Percentiles rank a stretch among this genome's conserved stretches.
Evolutionary conservation across 164 flowering plant genomes (phyloP).

Genomic region (Cinnamomum chago): DNA sequence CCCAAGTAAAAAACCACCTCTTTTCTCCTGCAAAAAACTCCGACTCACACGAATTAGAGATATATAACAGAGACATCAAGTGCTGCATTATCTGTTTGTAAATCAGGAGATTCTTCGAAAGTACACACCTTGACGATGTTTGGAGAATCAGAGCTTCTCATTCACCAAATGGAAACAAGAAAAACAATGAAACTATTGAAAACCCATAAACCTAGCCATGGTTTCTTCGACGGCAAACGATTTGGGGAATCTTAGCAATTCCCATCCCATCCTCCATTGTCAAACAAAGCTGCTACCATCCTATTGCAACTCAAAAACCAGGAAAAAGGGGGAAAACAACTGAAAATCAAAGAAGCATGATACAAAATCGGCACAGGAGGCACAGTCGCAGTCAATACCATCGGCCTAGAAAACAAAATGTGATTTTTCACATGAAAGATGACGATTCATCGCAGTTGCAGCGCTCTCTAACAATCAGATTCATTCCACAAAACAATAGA

Average conservation of each 20-base stretch:
- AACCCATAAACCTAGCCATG: background rate
- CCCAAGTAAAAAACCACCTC: background rate
- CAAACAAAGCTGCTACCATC: background rate
- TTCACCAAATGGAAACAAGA: background rate
- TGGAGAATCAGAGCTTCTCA: background rate
- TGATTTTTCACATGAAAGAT: background rate
- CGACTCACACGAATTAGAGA: background rate
- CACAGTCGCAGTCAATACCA: background rate
- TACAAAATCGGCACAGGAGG: background rate
- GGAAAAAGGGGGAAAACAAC: background rate
- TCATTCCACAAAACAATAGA: too few relatives aligned
- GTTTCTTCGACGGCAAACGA: background rate
- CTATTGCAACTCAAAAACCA: background rate
- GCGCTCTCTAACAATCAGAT: too few relatives aligned
- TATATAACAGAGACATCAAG: background rate
- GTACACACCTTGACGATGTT: background rate
- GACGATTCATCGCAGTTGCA: too few relatives aligned
- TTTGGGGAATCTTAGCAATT: background rate
- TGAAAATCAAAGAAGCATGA: background rate
- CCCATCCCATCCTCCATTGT: background rate
- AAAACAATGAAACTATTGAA: background rate
- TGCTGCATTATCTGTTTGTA: background rate
- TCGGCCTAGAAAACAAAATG: background rate
- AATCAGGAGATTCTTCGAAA: conserved; percentile 7
- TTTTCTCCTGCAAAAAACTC: background rate